phyloP scores from a whole-genome alignment of 108 stramenopile species.

The Skeletonema tropicum region DNA sequence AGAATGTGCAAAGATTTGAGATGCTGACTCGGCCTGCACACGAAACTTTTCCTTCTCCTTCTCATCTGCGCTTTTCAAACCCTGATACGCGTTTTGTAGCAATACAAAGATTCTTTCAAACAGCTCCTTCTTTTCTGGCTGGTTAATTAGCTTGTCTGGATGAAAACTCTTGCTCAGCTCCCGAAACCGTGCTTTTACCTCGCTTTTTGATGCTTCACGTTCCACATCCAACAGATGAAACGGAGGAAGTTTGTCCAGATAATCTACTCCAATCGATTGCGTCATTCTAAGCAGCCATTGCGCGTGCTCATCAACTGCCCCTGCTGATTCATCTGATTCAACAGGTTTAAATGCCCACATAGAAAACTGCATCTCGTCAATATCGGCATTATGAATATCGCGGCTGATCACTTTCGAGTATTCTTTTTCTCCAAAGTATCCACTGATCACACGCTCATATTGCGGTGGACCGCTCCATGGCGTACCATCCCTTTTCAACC shows the following conservation, averaged over 20 bases:
- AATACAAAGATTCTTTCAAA: constrained; percentile 52
- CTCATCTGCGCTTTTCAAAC: constrained; percentile 41
- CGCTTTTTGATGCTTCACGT: constrained; percentile 38
- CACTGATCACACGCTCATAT: constrained; percentile 22
- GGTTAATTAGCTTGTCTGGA: constrained; percentile 45
- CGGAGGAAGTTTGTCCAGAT: constrained; percentile 42
- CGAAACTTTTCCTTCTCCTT: constrained; percentile 41
- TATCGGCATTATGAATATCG: neutral
- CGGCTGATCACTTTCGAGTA: constrained; percentile 31
- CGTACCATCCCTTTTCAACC: neutral
- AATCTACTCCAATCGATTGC: constrained; percentile 45
- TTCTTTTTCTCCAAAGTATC: constrained; percentile 47
- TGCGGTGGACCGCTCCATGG: neutral
- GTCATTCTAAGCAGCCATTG: constrained; percentile 50
- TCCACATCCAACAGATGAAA: constrained; percentile 55
- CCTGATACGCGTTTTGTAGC: constrained; percentile 49
- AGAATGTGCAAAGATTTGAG: constrained; percentile 49
- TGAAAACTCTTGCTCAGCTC: constrained; percentile 46
- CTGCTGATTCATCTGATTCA: constrained; percentile 3
- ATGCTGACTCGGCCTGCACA: constrained; percentile 33
- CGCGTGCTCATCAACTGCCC: constrained; percentile 39
- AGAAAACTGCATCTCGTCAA: constrained; percentile 5
- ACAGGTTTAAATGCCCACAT: constrained; percentile 25
- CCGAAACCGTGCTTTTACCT: constrained; percentile 49
- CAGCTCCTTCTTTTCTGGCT: constrained; percentile 40